phyloP scores from a whole-genome alignment of 192 early-diverging fungal genomes.

The Umbelopsis ramanniana region DNA sequence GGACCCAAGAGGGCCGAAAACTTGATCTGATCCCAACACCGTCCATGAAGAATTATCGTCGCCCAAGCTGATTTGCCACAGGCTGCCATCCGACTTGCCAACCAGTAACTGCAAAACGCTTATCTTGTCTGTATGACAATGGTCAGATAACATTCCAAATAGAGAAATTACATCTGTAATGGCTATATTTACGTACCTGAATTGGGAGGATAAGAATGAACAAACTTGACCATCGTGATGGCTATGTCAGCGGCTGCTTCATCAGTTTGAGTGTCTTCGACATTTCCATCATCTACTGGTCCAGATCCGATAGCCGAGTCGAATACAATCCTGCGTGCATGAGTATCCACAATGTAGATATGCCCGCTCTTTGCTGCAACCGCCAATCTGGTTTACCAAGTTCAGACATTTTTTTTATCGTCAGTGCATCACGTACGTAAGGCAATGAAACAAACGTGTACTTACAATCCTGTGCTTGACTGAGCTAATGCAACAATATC shows the following conservation, averaged over 20 bases:
- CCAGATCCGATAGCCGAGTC: not conserved
- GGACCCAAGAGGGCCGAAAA: not conserved
- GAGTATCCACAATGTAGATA: not conserved
- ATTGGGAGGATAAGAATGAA: slow-evolving; percentile 8
- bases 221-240: not conserved
- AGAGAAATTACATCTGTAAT: not conserved
- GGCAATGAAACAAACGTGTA: not conserved
- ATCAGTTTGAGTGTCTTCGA: not conserved
- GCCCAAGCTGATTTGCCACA: not conserved
- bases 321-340: not conserved
- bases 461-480: not conserved
- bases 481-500: not conserved
- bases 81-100: not conserved
- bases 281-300: not conserved
- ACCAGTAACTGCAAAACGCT: not conserved
- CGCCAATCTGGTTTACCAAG: not conserved
- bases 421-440: not conserved
- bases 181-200: not conserved
- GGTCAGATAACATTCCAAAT: not conserved
- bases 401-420: not conserved
- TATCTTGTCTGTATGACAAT: not conserved
- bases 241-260: not conserved
- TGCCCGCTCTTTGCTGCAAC: not conserved
- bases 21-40: not conserved
- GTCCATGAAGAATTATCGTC: not conserved